Evolutionary conservation across 2,329 filamentous ascomycete species (phyloP).

Genomic region (Epichloe glyceriae): DNA sequence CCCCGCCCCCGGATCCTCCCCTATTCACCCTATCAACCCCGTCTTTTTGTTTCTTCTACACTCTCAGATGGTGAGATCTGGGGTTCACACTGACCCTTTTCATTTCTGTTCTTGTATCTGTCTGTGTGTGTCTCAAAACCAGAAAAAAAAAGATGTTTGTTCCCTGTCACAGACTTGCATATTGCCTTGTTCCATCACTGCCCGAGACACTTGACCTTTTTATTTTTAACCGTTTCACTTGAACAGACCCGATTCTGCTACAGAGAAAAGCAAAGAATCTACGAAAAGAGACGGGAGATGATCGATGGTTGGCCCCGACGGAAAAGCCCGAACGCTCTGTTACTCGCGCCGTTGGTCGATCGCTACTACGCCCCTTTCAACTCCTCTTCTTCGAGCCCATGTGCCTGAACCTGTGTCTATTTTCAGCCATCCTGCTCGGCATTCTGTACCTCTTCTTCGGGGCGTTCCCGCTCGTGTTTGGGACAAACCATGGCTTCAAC

Average conservation of each 20-base stretch:
- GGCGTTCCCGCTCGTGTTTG: constrained; percentile 71
- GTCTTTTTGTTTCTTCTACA: not conserved
- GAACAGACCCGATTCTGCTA: constrained; percentile 51
- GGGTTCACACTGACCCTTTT: not conserved
- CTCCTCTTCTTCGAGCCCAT: constrained; percentile 74
- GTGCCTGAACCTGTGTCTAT: constrained; percentile 69
- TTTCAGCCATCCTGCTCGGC: constrained; percentile 74
- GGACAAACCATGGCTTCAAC: constrained; percentile 59
- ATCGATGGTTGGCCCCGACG: constrained; percentile 62
- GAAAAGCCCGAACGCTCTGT: constrained; percentile 63
- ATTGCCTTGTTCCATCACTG: not conserved
- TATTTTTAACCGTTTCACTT: not conserved
- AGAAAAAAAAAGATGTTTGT: not conserved
- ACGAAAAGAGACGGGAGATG: constrained; percentile 65
- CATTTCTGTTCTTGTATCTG: not conserved
- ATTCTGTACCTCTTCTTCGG: constrained; percentile 87
- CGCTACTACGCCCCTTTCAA: constrained; percentile 60
- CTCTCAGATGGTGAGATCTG: not conserved
- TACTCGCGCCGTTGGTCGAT: constrained; percentile 40
- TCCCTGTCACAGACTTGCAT: not conserved
- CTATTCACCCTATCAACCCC: not conserved
- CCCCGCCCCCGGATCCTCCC: too few species aligned
- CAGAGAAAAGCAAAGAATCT: constrained; percentile 57
- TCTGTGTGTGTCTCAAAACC: not conserved
- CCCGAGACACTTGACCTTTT: not conserved